A percentile compares a stretch with the other conserved stretches of the same genome.
phyloP scores from a whole-genome alignment of 108 stramenopile species.

The Skeletonema grethae region DNA sequence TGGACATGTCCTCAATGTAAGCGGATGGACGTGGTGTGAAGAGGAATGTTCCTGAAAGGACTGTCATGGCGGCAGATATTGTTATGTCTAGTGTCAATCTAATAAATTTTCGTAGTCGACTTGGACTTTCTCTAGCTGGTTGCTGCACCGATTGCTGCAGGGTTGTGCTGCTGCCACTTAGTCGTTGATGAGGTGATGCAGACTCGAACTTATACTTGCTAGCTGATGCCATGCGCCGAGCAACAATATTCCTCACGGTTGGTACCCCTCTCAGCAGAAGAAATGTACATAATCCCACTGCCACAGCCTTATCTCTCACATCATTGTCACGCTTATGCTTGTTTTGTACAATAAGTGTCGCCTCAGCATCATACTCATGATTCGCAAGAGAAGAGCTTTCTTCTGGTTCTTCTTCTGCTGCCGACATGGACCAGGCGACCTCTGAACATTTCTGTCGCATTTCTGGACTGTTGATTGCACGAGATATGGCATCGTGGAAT shows the following conservation, averaged over 20 bases:
- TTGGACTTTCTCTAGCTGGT: not conserved
- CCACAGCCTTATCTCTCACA: constrained; percentile 24
- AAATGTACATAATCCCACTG: constrained; percentile 26
- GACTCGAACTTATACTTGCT: constrained; percentile 13
- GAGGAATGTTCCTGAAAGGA: constrained; percentile 36
- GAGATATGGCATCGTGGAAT: constrained; percentile 39
- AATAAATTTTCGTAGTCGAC: constrained; percentile 20
- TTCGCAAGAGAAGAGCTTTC: not conserved
- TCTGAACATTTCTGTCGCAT: constrained; percentile 36
- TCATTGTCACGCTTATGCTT: constrained; percentile 30
- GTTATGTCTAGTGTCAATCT: constrained; percentile 19
- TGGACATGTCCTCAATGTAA: constrained; percentile 47
- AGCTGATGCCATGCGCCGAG: not conserved
- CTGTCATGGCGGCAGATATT: constrained; percentile 25
- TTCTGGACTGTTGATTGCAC: constrained; percentile 39
- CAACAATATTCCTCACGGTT: constrained; percentile 2
- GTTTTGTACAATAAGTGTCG: constrained; percentile 36
- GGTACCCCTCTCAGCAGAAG: constrained; percentile 15
- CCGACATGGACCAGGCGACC: constrained; percentile 22
- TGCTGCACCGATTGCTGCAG: not conserved
- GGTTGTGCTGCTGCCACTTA: not conserved
- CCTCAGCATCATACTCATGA: constrained; percentile 37
- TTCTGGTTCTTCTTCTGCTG: not conserved
- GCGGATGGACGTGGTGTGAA: constrained; percentile 47
- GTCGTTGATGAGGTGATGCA: not conserved